A percentile compares a stretch with the other conserved stretches of the same genome.
These are phyloP conservation scores for Dryas alaskensis DNA, from an alignment of 306 rosid genomes.

Conservation along the genomic window DNA sequence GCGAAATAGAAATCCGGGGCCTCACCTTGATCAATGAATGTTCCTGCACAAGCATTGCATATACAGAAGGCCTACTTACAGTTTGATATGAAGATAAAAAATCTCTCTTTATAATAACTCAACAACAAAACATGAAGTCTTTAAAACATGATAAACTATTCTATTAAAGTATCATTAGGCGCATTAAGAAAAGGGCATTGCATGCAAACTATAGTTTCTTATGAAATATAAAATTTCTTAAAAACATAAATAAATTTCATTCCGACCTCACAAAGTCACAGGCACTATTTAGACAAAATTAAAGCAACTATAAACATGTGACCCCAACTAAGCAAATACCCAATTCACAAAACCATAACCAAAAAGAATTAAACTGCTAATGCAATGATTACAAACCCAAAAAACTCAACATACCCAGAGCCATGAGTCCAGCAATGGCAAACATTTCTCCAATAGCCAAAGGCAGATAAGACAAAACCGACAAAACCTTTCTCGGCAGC, in stretches of 20 bases:
- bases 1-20: slow-evolving; percentile 73
- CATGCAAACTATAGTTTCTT: background rate
- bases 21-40: slow-evolving; percentile 88
- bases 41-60: slow-evolving; percentile 50
- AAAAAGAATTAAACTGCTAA: background rate
- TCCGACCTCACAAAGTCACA: background rate
- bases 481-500: slow-evolving; percentile 53
- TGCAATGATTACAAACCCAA: slow-evolving; percentile 4
- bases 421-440: slow-evolving; percentile 74
- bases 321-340: background rate
- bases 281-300: background rate
- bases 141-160: background rate
- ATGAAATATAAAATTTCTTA: background rate
- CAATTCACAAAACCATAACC: background rate
- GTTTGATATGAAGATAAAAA: background rate
- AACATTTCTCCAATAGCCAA: slow-evolving; percentile 98
- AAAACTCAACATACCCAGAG: slow-evolving; percentile 48
- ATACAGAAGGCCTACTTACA: slow-evolving; percentile 22
- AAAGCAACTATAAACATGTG: background rate
- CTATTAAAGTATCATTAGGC: background rate
- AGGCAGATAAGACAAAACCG: slow-evolving; percentile 76
- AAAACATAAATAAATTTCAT: background rate
- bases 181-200: background rate
- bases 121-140: background rate
- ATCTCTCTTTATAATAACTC: background rate